phyloP scores from a whole-genome alignment of 2,329 filamentous ascomycete species.

The Aureobasidium subglaciale region DNA sequence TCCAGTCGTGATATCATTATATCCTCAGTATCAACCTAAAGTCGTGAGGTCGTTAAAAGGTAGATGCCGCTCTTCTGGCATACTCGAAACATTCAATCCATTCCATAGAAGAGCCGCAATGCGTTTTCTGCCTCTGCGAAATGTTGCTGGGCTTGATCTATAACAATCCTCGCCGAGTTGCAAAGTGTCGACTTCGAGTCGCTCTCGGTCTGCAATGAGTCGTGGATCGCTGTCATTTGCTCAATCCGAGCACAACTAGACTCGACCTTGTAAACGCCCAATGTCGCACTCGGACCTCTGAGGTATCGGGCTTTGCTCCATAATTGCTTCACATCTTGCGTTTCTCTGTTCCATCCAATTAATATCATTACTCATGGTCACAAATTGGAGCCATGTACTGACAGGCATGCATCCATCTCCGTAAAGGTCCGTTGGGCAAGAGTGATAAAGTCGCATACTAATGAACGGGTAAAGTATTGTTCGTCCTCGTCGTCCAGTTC shows the following conservation, averaged over 20 bases:
- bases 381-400: background rate
- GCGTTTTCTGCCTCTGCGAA: constrained; percentile 3
- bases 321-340: constrained; percentile 3
- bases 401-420: constrained; percentile 12
- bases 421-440: background rate
- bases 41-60: background rate
- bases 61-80: background rate
- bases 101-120: background rate
- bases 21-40: background rate
- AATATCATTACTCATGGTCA: background rate
- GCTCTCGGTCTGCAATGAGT: background rate
- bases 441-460: constrained; percentile 6
- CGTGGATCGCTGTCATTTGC: constrained; percentile 9
- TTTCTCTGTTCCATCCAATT: background rate
- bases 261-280: constrained; percentile 9
- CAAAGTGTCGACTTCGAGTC: background rate
- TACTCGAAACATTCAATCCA: background rate
- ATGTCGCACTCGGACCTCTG: constrained; percentile 2
- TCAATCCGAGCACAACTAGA: background rate
- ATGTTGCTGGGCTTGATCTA: constrained; percentile 2
- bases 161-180: background rate
- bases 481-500: constrained; percentile 11
- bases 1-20: constrained; percentile 5
- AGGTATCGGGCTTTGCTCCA: constrained; percentile 4
- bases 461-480: constrained; percentile 7